A percentile compares a stretch with the other conserved stretches of the same genome.
phyloP scores from a whole-genome alignment of 1,139 yeast species.

The Pichia sp. region DNA sequence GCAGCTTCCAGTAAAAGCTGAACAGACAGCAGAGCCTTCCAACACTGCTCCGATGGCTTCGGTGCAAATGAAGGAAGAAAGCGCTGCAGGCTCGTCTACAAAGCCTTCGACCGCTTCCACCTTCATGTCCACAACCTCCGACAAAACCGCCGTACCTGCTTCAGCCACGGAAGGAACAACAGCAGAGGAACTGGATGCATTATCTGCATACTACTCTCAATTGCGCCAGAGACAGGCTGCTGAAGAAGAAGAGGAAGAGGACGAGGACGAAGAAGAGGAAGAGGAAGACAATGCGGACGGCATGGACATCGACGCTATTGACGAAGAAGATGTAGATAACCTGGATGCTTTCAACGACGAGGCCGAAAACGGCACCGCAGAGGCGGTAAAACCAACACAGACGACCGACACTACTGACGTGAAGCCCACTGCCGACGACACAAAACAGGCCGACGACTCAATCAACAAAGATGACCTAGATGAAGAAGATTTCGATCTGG shows the following conservation, averaged over 20 bases:
- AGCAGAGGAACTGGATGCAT: conserved; percentile 67
- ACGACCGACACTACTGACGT: neutral
- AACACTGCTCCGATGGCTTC: conserved; percentile 1
- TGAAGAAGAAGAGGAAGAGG: conserved; percentile 46
- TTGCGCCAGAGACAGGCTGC: conserved; percentile 60
- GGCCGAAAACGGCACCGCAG: conserved; percentile 9
- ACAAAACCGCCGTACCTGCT: conserved; percentile 6
- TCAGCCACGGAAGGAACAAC: conserved; percentile 19
- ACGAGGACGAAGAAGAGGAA: conserved; percentile 53
- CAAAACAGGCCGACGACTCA: neutral
- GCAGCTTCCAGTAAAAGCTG: neutral
- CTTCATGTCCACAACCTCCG: neutral
- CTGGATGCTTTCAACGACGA: conserved; percentile 2
- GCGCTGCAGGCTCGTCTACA: neutral
- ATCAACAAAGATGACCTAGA: conserved; percentile 19
- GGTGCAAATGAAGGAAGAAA: neutral
- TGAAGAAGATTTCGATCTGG: conserved; percentile 30
- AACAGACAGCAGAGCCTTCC: neutral
- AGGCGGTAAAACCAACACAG: neutral
- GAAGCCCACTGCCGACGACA: neutral
- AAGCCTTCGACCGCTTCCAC: neutral
- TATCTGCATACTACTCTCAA: conserved; percentile 75
- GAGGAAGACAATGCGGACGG: conserved; percentile 34
- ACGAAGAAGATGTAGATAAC: conserved; percentile 19
- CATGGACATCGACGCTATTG: conserved; percentile 21